Evolutionary conservation across 2,329 filamentous ascomycete species (phyloP).

Genomic region (Penicillium aurantiogriseum): DNA sequence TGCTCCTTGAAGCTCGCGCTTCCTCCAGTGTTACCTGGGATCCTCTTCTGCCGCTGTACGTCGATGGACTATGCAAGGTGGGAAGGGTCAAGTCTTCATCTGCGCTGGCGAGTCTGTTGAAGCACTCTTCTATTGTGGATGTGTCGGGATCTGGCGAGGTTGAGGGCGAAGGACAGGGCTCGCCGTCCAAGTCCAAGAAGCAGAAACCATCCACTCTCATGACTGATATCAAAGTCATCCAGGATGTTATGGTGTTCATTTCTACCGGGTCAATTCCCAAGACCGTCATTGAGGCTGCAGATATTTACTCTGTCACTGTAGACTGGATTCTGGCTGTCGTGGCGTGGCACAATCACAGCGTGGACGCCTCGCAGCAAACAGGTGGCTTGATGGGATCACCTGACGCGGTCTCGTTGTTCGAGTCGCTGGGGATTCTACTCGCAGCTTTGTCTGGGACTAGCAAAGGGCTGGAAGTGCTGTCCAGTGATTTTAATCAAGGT

Average conservation of each 20-base stretch:
- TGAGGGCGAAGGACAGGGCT: background rate
- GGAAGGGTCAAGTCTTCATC: constrained; percentile 35
- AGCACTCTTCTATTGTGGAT: constrained; percentile 37
- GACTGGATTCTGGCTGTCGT: constrained; percentile 43
- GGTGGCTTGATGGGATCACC: constrained; percentile 35
- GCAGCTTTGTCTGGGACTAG: constrained; percentile 39
- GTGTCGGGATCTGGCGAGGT: constrained; percentile 6
- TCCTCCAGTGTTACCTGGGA: constrained; percentile 40
- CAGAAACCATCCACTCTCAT: constrained; percentile 36
- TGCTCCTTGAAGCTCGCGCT: constrained; percentile 36
- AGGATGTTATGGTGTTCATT: constrained; percentile 42
- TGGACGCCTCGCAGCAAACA: constrained; percentile 27
- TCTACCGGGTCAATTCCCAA: constrained; percentile 36
- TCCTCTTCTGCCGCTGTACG: constrained; percentile 43
- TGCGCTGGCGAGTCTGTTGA: constrained; percentile 35
- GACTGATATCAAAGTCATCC: constrained; percentile 44
- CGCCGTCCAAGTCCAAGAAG: background rate
- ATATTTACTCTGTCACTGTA: constrained; percentile 34
- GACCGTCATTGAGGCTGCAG: constrained; percentile 30
- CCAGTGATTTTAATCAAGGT: constrained; percentile 37
- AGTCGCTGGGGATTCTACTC: constrained; percentile 43
- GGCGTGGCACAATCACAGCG: constrained; percentile 33
- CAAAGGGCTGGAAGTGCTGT: constrained; percentile 39
- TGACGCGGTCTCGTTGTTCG: constrained; percentile 42
- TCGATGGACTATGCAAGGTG: constrained; percentile 38